phyloP scores from a whole-genome alignment of 2,329 filamentous ascomycete genomes.

The Grosmannia clavigera region DNA sequence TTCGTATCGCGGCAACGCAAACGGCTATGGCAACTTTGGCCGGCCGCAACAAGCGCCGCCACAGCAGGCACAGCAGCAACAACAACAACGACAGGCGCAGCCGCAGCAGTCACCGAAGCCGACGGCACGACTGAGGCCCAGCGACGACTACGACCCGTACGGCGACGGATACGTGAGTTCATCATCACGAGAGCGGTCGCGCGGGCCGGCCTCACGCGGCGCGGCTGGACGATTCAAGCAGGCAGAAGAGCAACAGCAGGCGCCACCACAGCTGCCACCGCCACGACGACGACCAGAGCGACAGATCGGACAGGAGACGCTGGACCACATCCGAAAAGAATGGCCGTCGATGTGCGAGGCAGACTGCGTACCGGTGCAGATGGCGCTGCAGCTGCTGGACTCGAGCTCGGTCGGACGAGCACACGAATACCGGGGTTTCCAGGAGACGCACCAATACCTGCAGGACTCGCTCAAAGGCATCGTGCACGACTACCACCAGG shows the following conservation, averaged over 20 bases:
- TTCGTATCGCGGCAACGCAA: slow-evolving; percentile 32
- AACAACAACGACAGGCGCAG: neutral
- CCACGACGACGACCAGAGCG: slow-evolving; percentile 16
- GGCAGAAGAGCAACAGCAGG: neutral
- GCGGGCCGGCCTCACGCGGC: neutral
- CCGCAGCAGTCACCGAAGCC: neutral
- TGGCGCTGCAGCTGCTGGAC: slow-evolving; percentile 91
- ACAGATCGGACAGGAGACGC: slow-evolving; percentile 45
- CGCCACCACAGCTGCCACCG: neutral
- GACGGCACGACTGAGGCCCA: slow-evolving; percentile 10
- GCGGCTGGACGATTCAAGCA: neutral
- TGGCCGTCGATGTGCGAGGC: slow-evolving; percentile 88
- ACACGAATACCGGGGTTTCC: slow-evolving; percentile 75
- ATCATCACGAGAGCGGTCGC: slow-evolving; percentile 2
- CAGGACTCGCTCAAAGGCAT: slow-evolving; percentile 87
- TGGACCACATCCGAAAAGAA: slow-evolving; percentile 74
- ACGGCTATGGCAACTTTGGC: slow-evolving; percentile 31
- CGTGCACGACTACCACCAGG: slow-evolving; percentile 97
- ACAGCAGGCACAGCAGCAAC: neutral
- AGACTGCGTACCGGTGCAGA: slow-evolving; percentile 83
- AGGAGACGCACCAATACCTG: slow-evolving; percentile 73
- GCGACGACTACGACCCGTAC: slow-evolving; percentile 39
- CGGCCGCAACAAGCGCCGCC: slow-evolving; percentile 12
- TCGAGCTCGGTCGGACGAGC: slow-evolving; percentile 85
- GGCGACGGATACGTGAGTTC: slow-evolving; percentile 24